phyloP scores from a whole-genome alignment of 192 early-diverging fungal species.

The Lobosporangium transversale region DNA sequence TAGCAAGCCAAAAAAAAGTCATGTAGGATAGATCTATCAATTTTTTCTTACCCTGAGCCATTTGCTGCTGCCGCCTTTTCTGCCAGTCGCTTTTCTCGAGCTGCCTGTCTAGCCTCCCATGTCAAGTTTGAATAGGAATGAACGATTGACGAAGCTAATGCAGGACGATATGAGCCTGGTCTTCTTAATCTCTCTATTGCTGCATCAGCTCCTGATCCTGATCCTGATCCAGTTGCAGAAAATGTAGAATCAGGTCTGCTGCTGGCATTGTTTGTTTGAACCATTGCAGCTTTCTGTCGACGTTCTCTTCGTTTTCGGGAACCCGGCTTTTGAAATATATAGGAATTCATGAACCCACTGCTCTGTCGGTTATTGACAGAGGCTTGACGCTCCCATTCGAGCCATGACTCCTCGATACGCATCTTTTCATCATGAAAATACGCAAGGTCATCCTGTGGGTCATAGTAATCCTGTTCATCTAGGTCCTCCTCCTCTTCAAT shows the following conservation, averaged over 20 bases:
- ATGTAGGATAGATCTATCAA: no score
- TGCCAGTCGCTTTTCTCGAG: slow-evolving; percentile 35
- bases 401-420: slow-evolving; percentile 42
- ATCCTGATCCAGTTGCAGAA: neutral
- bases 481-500: slow-evolving; percentile 10
- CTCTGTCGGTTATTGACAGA: slow-evolving; percentile 24
- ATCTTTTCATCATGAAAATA: slow-evolving; percentile 32
- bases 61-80: slow-evolving; percentile 8
- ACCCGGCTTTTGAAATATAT: slow-evolving; percentile 37
- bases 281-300: slow-evolving; percentile 7
- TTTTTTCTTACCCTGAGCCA: slow-evolving; percentile 28
- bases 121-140: slow-evolving; percentile 37
- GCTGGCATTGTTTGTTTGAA: slow-evolving; percentile 5
- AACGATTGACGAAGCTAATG: slow-evolving; percentile 35
- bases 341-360: neutral
- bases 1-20: neutral
- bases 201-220: slow-evolving; percentile 7
- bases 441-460: slow-evolving; percentile 29
- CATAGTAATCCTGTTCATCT: slow-evolving; percentile 36
- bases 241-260: slow-evolving; percentile 2
- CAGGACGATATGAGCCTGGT: slow-evolving; percentile 34
- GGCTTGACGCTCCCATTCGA: slow-evolving; percentile 43
- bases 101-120: slow-evolving; percentile 43
- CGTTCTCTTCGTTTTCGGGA: slow-evolving; percentile 33
- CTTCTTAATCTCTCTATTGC: slow-evolving; percentile 14